These are phyloP conservation scores for Cryptococcus sp. DNA, from an alignment of 1,284 basidiomycete genomes.

Conservation along the genomic window DNA sequence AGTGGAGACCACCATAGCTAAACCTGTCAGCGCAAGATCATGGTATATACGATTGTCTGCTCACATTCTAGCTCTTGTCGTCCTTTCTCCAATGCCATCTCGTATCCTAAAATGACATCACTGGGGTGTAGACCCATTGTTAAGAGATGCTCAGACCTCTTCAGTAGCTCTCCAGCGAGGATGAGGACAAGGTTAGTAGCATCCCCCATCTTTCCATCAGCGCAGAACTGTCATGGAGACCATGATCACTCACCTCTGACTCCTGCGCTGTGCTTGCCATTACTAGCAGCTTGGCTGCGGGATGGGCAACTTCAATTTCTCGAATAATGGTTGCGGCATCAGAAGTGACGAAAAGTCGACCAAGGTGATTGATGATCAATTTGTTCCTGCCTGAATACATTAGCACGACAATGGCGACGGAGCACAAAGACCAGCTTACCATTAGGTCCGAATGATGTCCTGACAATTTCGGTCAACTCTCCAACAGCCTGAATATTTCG, in stretches of 20 bases:
- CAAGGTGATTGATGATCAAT: conserved; percentile 93
- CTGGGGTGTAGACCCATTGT: conserved; percentile 96
- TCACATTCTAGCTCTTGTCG: conserved; percentile 84
- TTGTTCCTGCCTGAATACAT: conserved; percentile 74
- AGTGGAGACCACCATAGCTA: conserved; percentile 33
- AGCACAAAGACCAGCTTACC: conserved; percentile 55
- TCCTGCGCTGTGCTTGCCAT: conserved; percentile 98
- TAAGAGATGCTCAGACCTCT: conserved; percentile 87
- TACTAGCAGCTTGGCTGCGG: conserved; percentile 92
- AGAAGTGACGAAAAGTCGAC: conserved; percentile 92
- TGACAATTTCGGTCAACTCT: conserved; percentile 90
- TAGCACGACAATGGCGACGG: neutral
- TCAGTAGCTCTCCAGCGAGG: conserved; percentile 90
- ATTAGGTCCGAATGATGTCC: conserved; percentile 94
- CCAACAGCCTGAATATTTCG: conserved; percentile 93
- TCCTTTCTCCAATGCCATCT: conserved; percentile 83
- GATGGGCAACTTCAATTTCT: conserved; percentile 97
- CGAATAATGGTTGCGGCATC: conserved; percentile 99
- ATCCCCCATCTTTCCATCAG: conserved; percentile 73
- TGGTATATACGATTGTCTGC: conserved; percentile 39
- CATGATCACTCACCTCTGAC: conserved; percentile 62
- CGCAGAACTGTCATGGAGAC: conserved; percentile 7
- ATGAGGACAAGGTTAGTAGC: conserved; percentile 94
- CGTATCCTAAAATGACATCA: conserved; percentile 91
- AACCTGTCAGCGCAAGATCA: neutral